A percentile compares a stretch with the other conserved stretches of the same genome.
phyloP scores from a whole-genome alignment of 306 rosid species.

The Vicia sativa region DNA sequence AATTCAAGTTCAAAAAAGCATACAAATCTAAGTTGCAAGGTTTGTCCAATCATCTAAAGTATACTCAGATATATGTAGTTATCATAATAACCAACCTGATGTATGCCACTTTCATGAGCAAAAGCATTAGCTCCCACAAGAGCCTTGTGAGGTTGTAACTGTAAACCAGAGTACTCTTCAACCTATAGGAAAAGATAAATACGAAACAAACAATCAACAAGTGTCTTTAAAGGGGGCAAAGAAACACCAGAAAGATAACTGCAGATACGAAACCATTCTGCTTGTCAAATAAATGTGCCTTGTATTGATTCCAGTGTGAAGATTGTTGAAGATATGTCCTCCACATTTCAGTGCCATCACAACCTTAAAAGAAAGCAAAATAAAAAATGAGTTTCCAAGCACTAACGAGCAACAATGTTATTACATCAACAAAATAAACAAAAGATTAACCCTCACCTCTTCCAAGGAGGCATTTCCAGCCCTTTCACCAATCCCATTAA shows the following conservation, averaged over 20 bases:
- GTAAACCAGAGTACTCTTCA: slow-evolving; percentile 85
- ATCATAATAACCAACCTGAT: slow-evolving; percentile 72
- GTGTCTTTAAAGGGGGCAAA: slow-evolving; percentile 3
- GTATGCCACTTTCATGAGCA: slow-evolving; percentile 99
- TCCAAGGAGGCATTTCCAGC: slow-evolving; percentile 99
- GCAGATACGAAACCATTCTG: slow-evolving; percentile 73
- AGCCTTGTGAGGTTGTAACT: slow-evolving; percentile 97
- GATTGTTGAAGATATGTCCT: slow-evolving; percentile 64
- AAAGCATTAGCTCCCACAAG: slow-evolving; percentile 97
- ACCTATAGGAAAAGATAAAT: slow-evolving; percentile 57
- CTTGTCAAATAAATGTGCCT: slow-evolving; percentile 76
- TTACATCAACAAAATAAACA: slow-evolving; percentile 18
- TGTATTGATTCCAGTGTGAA: slow-evolving; percentile 72
- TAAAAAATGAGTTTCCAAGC: background rate
- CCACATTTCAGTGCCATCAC: slow-evolving; percentile 87
- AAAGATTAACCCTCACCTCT: slow-evolving; percentile 60
- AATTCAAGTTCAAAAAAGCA: background rate
- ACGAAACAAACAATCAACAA: slow-evolving; percentile 18
- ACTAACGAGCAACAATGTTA: background rate
- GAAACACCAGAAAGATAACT: slow-evolving; percentile 6
- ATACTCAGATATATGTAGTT: slow-evolving; percentile 1
- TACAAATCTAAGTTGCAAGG: background rate
- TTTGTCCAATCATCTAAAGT: slow-evolving; percentile 1
- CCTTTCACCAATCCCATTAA: slow-evolving; percentile 99
- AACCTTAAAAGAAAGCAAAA: slow-evolving; percentile 54